A percentile compares a stretch with the other conserved stretches of the same genome.
phyloP scores from a whole-genome alignment of 192 early-diverging fungal species.

The Dissophora ornata region DNA sequence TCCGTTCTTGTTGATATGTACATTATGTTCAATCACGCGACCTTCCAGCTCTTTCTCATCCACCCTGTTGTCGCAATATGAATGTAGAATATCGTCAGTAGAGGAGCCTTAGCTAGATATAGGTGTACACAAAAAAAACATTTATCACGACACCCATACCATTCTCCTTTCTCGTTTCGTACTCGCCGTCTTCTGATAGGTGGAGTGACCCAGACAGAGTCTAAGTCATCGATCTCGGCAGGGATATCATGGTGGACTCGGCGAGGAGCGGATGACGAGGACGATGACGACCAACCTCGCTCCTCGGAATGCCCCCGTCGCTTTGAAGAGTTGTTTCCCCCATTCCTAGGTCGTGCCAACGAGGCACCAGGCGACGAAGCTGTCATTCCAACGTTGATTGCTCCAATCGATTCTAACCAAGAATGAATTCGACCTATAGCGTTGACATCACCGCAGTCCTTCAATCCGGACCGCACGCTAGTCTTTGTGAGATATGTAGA shows the following conservation, averaged over 20 bases:
- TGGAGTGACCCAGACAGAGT: conserved; percentile 26
- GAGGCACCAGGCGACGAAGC: conserved; percentile 56
- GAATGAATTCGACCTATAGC: conserved; percentile 88
- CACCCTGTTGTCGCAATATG: conserved; percentile 47
- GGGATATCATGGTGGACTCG: neutral
- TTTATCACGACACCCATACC: conserved; percentile 62
- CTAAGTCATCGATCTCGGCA: conserved; percentile 17
- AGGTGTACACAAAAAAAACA: neutral
- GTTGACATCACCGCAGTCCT: conserved; percentile 93
- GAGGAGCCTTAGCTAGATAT: no score
- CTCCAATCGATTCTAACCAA: conserved; percentile 81
- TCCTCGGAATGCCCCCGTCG: conserved; percentile 25
- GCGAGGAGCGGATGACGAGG: conserved; percentile 26
- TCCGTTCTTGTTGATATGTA: conserved; percentile 19
- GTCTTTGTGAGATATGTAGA: conserved; percentile 89
- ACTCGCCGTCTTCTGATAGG: conserved; percentile 67
- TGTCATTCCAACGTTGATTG: conserved; percentile 79
- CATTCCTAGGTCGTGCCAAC: conserved; percentile 41
- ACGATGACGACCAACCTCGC: conserved; percentile 51
- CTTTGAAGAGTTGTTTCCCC: conserved; percentile 40
- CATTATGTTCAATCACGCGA: conserved; percentile 66
- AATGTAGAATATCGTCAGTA: no score
- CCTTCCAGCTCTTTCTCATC: conserved; percentile 67
- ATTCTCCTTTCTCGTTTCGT: conserved; percentile 71
- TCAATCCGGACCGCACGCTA: conserved; percentile 75